Conservation (phyloP, 2,329 filamentous ascomycete genomes). For the Exophiala bonariae region DNA sequence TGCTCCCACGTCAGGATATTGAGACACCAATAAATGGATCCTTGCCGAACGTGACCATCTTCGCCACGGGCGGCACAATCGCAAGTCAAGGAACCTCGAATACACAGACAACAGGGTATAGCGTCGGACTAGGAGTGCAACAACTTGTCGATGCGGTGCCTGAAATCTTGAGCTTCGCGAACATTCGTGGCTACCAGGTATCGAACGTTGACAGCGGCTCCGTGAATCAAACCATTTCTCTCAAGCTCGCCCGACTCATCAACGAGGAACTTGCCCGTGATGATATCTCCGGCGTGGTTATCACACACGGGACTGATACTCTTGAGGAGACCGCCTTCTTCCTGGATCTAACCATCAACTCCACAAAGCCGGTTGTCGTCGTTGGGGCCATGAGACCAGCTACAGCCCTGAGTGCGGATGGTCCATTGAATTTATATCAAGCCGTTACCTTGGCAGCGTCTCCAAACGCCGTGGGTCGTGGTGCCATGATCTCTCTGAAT, state of each 20-base stretch:
- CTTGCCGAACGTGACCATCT: conserved; percentile 10
- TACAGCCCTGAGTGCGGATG: conserved; percentile 63
- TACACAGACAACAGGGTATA: conserved; percentile 9
- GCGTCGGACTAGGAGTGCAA: conserved; percentile 4
- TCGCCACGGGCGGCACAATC: conserved; percentile 10
- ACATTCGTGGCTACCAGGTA: conserved; percentile 31
- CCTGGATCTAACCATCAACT: conserved; percentile 58
- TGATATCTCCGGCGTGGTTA: conserved; percentile 50
- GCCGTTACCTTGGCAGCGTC: conserved; percentile 58
- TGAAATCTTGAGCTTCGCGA: conserved; percentile 30
- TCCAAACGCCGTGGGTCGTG: conserved; percentile 48
- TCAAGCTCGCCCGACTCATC: conserved; percentile 16
- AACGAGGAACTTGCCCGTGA: conserved; percentile 26
- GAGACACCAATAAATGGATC: conserved; percentile 2
- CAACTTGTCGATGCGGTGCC: conserved; percentile 27
- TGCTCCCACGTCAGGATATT: background rate
- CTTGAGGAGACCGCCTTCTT: conserved; percentile 66
- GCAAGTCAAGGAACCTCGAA: conserved; percentile 4
- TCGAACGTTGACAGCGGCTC: conserved; percentile 32
- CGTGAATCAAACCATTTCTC: conserved; percentile 28
- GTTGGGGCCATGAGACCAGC: conserved; percentile 65
- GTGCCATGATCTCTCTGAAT: conserved; percentile 62
- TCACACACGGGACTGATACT: conserved; percentile 67
- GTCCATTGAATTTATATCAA: conserved; percentile 62
- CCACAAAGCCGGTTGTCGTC: conserved; percentile 59